Base-by-base conservation (phyloP, 2,329 filamentous ascomycete genomes). In the Clonostachys sp. region DNA sequence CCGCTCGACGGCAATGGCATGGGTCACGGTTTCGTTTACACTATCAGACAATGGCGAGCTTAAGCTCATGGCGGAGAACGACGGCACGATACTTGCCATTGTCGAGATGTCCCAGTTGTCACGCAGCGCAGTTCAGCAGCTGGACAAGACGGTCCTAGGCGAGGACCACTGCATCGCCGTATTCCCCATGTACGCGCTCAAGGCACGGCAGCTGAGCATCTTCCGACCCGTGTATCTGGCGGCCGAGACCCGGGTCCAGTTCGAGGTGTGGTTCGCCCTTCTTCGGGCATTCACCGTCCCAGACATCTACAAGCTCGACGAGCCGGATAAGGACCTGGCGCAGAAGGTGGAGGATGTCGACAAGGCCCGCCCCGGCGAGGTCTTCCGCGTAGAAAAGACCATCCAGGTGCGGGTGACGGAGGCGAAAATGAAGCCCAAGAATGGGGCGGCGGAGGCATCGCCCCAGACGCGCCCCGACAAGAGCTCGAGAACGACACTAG, bases 261-360 rank as follows among this genome's bases (percentile, higher is more conserved):
- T 95, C 58, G 94, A 99, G 63, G 94, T 96, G 12, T 99, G 94
- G 94, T 92, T 95, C 58, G 91, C 96, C 7, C 73, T 99, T 10
- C 67, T 99, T 33, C 83, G 92, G 52, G 91, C 92, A 1, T 96
- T 96, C 64, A 90, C 92, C 1, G 85, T 95, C 42, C 92, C 94
- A 1, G 91, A 96, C 57, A 76, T 97, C 12, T 97, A 96, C 61
- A 89, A 84, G 3, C 61, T 82, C 14, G 73, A 80, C 39, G 57
- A 72, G 10, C 60, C 70, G 12, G 66, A 68, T 14, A 64, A 63
- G 30, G 66, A 69, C 5, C 66, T 72, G 16, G 62, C 78, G 4
- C 64, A 64, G 14, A 75, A 76, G 49, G 57, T 70, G 14, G 54
- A 59, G 3, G 57, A 69, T 6, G 50, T 65, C 12, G 66, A 71